Evolutionary conservation across 2,329 filamentous ascomycete species (phyloP).

Genomic region (Claviceps paspali): DNA sequence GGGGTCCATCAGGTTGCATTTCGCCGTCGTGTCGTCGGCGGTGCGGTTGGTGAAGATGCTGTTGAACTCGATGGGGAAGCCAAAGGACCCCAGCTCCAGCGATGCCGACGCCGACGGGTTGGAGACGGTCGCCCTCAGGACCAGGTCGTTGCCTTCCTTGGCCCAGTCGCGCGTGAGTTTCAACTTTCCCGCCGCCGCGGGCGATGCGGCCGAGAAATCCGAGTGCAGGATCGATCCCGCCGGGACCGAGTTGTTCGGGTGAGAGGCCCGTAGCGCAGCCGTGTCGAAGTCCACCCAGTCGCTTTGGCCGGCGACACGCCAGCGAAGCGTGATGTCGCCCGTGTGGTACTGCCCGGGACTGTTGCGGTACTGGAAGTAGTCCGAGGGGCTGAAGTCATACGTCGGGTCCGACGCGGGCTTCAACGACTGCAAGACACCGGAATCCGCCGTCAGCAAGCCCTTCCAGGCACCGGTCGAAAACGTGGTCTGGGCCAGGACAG

Average conservation of each 20-base stretch:
- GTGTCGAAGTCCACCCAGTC: conserved; percentile 34
- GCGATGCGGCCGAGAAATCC: conserved; percentile 10
- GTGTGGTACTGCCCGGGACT: conserved; percentile 41
- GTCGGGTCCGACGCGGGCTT: not conserved
- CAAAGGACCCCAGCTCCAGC: conserved; percentile 40
- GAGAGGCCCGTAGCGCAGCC: conserved; percentile 12
- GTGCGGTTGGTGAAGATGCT: conserved; percentile 41
- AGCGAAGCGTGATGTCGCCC: conserved; percentile 41
- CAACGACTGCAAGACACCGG: conserved; percentile 1
- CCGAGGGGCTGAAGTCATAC: conserved; percentile 37
- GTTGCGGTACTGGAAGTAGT: conserved; percentile 30
- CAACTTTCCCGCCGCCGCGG: conserved; percentile 11
- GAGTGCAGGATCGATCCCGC: conserved; percentile 25
- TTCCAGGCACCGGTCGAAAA: conserved; percentile 1
- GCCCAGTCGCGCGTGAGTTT: conserved; percentile 37
- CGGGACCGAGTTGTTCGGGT: conserved; percentile 4
- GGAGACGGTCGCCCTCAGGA: conserved; percentile 16
- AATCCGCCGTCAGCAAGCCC: not conserved
- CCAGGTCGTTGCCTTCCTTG: conserved; percentile 30
- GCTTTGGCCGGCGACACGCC: conserved; percentile 23
- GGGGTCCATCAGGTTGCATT: conserved; percentile 41
- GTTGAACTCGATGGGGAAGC: conserved; percentile 45
- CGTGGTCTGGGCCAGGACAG: conserved; percentile 1
- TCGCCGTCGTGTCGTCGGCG: conserved; percentile 30
- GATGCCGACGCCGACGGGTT: conserved; percentile 26